Base-by-base conservation (phyloP, 805 yeast species). In the Metschnikowia dekortorum region DNA sequence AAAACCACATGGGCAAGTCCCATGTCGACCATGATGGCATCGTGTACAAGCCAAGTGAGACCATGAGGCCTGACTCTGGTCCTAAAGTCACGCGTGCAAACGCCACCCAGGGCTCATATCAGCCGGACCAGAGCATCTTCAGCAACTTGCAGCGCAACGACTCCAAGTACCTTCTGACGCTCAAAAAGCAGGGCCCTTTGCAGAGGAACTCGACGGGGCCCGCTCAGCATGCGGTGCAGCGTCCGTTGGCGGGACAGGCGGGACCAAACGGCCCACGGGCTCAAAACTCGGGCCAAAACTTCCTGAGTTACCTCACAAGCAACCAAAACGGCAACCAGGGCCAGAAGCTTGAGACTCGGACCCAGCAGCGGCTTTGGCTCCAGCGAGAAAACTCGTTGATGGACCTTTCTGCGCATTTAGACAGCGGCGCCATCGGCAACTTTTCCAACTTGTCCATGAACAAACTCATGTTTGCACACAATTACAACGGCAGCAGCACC, bases 321-420 rank as follows among this genome's bases (percentile, higher is more conserved):
- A 46, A 44, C 45, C 42, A 46, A 39, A 42, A 35, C 14, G 39
- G 46, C 10, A 39, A 44, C 31, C 32, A 31, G 18, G 51, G 52
- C 34, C 48, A 51, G 18, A 52, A 52, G 18, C 37, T 44, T 30
- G 87, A 83, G 53, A 82, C 88, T 1, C 75, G 96, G 68, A 87
- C 96, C 0, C 96, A 89, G 61, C 94, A 87, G 61, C 79, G 84
- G 54, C 74, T 89, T 46, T 88, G 96, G 96, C 70, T 89, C 33
- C 96, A 87, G 64, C 73, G 92, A 55, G 92, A 87, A 56, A 84
- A 81, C 58, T 82, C 88, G 2, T 69, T 85, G 39, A 70, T 84
- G 68, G 91, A 85, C 62, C 66, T 83, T 47, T 70, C 69, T 3
- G 46, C 56, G 5, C 61, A 62, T 33, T 34, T 61, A 44, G 76